Evolutionary conservation across 495 filamentous ascomycete species (phyloP), one percentile per base, ranked within the genome.

Genomic region (Chaetomium cochliodes): DNA sequence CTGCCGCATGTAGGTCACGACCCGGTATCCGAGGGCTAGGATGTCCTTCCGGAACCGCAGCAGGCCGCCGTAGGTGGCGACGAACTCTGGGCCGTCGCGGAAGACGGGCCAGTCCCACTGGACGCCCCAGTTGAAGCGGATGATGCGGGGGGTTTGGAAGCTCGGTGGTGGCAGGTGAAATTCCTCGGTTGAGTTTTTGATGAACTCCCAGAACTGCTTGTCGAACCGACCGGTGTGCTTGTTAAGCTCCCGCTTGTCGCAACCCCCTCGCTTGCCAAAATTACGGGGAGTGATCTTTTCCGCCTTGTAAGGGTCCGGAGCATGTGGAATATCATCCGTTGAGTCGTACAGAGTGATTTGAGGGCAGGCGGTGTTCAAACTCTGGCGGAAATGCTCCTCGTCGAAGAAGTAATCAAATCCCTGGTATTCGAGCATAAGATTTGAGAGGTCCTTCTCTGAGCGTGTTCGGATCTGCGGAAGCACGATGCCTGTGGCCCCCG

Each of bases 341-440:
- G 54, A 63, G 20, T 72, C 66, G 70, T 80, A 80, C 12, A 82
- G 62, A 4, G 70, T 66, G 50, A 84, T 67, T 44, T 76, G 74
- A 7, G 81, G 80, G 37, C 81, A 84, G 0, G 76, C 63, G 0
- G 61, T 54, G 0, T 49, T 62, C 33, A 84, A 66, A 7, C 69
- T 72, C 22, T 28, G 30, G 0, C 73, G 73, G 69, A 84, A 81
- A 67, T 79, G 77, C 13, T 56, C 30, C 42, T 74, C 73, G 55
- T 81, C 78, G 67, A 84, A 84, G 71, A 82, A 75, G 69, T 82
- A 79, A 57, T 56, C 67, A 65, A 81, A 77, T 0, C 62, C 67
- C 26, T 65, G 74, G 61, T 77, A 63, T 20, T 53, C 71, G 49
- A 69, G 53, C 65, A 73, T 75, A 9, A 80, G 51, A 55, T 74